Percentiles rank a stretch among this genome's conserved stretches.
Evolutionary conservation across 192 early-diverging fungal genomes (phyloP).

Genomic region (Podila verticillata): DNA sequence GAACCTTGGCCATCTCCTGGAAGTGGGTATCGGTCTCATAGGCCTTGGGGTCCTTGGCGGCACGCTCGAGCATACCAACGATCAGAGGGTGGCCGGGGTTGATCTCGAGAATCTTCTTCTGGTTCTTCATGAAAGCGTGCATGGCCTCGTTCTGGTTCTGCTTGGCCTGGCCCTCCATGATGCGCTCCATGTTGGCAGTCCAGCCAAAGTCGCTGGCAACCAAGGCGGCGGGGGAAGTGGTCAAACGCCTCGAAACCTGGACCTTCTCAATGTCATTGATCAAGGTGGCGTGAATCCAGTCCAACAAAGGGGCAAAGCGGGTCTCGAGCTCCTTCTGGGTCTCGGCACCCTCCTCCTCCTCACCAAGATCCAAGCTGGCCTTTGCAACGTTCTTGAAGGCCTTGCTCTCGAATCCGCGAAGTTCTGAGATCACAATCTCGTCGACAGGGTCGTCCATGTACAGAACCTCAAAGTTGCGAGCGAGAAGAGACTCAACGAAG

Average conservation of each 20-base stretch:
- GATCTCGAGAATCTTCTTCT: slow-evolving; percentile 76
- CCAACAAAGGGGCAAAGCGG: slow-evolving; percentile 62
- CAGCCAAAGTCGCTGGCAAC: slow-evolving; percentile 67
- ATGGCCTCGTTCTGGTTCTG: slow-evolving; percentile 60
- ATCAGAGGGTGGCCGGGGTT: slow-evolving; percentile 76
- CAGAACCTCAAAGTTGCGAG: slow-evolving; percentile 90
- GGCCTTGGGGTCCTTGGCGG: slow-evolving; percentile 49
- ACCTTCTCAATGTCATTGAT: slow-evolving; percentile 67
- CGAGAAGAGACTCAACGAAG: slow-evolving; percentile 90
- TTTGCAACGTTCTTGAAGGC: slow-evolving; percentile 79
- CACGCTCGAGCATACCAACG: slow-evolving; percentile 59
- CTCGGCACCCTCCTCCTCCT: slow-evolving; percentile 60
- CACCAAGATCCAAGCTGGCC: slow-evolving; percentile 72
- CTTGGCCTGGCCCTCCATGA: slow-evolving; percentile 66
- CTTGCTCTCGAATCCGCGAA: slow-evolving; percentile 81
- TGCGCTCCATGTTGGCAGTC: slow-evolving; percentile 71
- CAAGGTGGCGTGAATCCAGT: slow-evolving; percentile 64
- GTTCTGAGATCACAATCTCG: slow-evolving; percentile 78
- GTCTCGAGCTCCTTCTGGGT: slow-evolving; percentile 59
- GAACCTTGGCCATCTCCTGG: slow-evolving; percentile 58
- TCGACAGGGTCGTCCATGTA: slow-evolving; percentile 81
- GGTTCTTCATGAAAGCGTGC: slow-evolving; percentile 57
- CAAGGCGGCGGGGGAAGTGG: slow-evolving; percentile 81
- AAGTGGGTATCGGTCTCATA: slow-evolving; percentile 55
- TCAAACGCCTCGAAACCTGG: slow-evolving; percentile 77